Conservation (phyloP, 495 filamentous ascomycete species). For the Aspergillus olivimuriae region DNA sequence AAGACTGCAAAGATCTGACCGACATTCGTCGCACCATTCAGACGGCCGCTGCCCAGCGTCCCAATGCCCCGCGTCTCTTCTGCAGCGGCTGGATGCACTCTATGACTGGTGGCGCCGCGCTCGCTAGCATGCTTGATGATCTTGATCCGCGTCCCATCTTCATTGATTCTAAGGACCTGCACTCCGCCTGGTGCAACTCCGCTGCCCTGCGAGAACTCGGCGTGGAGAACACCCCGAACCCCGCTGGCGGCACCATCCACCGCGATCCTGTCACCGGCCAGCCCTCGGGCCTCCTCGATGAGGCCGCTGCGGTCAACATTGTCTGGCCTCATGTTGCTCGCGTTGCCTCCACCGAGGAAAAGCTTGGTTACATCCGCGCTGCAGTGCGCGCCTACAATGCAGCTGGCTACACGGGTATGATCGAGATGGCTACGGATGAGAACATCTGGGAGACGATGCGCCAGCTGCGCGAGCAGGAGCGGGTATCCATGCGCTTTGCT, state of each 20-base stretch:
- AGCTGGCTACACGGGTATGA: conserved; percentile 51
- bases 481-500: conserved; percentile 46
- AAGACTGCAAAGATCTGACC: conserved; percentile 40
- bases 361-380: conserved; percentile 22
- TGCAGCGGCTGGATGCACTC: conserved; percentile 56
- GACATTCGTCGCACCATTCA: conserved; percentile 47
- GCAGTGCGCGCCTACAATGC: conserved; percentile 45
- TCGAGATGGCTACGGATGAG: conserved; percentile 62
- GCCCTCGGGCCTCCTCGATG: conserved; percentile 47
- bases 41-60: conserved; percentile 38
- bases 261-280: conserved; percentile 38
- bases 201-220: conserved; percentile 47
- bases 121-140: conserved; percentile 47
- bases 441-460: conserved; percentile 48
- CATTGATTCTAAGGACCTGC: conserved; percentile 57
- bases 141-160: conserved; percentile 48
- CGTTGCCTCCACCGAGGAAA: conserved; percentile 44
- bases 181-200: conserved; percentile 57
- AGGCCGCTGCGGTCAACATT: conserved; percentile 50
- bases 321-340: conserved; percentile 54
- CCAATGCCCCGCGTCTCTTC: conserved; percentile 43
- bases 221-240: conserved; percentile 40
- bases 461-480: conserved; percentile 23
- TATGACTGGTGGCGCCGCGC: conserved; percentile 45
- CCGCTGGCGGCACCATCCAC: conserved; percentile 50